Evolutionary conservation across 1,284 basidiomycete species (phyloP), one percentile per base, ranked within the genome.

Genomic region (Rhodofomes roseus): DNA sequence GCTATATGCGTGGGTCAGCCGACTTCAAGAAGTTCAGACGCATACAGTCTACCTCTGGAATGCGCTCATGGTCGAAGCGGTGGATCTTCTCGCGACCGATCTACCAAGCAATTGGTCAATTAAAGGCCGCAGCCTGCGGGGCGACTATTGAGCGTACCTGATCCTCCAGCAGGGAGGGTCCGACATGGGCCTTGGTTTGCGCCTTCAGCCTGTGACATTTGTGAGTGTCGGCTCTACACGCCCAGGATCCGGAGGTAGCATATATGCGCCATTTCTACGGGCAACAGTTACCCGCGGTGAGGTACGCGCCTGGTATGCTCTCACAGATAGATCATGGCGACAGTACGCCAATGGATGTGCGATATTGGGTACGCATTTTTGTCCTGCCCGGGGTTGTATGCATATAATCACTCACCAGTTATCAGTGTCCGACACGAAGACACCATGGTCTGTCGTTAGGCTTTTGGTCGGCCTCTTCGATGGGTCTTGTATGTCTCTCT

Each of bases 51-150:
- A 87, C 76, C 90, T n/a, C 65, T 14, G 90, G 92, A 58, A 94
- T 93, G 41, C 90, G 87, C 71, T 93, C 92, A 67, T 92, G 91
- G 70, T 92, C 90, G 67, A 93, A 93, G 29, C 87, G 82, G 57
- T 84, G 82, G 31, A 92, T 83, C 74, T 92, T 90, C 73, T 90
- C 86, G 63, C 87, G 79, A 1, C 77, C 82, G 61, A 87, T 79
- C 61, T 71, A 36, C 4, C 12, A n/a, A 34, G 14, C 18, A 11
- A n/a, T 52, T 27, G 16, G 31, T 57, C 6, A 39, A 27, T 34
- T 23, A 9, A 48, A 27, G 54, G 6, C 43, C 5, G 4, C 40
- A 8, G 4, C 22, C n/a, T 4, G 12, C 23, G 2, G n/a, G 22
- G 16, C 40, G 16, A 41, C 16, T 16, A 53, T 9, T 6, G 40